Evolutionary conservation across 306 rosid genomes (phyloP).

Genomic region (cucumber (Cucumis sativus)): Cucumber_9930_V3 NC_026661.2:19146501-19147000

Average conservation of each 20-base stretch:
- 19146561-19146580: no score
- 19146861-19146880: not conserved
- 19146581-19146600: no score
- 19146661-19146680: not conserved
- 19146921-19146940: no score
- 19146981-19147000: no score
- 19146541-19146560: no score
- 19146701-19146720: not conserved
- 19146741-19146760: not conserved
- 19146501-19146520: no score
- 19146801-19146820: not conserved
- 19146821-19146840: not conserved
- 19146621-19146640: no score
- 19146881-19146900: not conserved
- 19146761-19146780: not conserved
- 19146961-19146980: no score
- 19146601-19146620: no score
- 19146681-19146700: no score
- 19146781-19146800: not conserved
- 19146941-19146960: no score
- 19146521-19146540: no score
- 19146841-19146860: not conserved
- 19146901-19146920: not conserved
- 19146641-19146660: not conserved
- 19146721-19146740: not conserved